Evolutionary conservation across 371 early-diverging fungal genomes (phyloP), one percentile per base, ranked within the genome.

Genomic region (Mucor circinelloides): DNA sequence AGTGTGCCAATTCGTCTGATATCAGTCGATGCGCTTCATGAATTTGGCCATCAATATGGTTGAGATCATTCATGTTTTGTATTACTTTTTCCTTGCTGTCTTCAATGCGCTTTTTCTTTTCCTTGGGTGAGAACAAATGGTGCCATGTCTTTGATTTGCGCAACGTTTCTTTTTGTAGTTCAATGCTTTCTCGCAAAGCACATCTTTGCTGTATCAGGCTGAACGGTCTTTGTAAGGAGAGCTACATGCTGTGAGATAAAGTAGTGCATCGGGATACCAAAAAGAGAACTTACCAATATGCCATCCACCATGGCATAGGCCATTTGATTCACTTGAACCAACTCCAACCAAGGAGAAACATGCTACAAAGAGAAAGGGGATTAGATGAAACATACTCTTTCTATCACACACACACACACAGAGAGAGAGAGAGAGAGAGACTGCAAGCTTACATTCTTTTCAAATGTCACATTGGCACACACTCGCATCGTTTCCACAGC

Each of bases 1-100:
- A 77, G 52, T 80, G 79, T 1, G 79, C 80, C 63, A 83, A 58
- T 65, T 83, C 83, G 64, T 83, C 83, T 8, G 81, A 79, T 31
- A 83, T 69, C 63, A 74, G 69, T 61, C 75, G 77, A 59, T 80
- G 83, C 27, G 79, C 77, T 69, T 79, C 71, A 48, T 69, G 62
- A 10, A 83, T 77, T 66, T 80, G 76, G 56, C 73, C 61, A 21
- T 75, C 77, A 5, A 69, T 63, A 27, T 74, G 72, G 59, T 76
- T 72, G 31, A 76, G 50, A 59, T 79, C 71, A 25, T 71, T 62
- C 58, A 78, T 74, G n/a, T 72, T 77, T 76, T 78, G 62, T n/a
- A 72, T 55, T 30, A 81, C 67, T 48, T 73, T 68, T 13, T 69
- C 68, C 58, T 82, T 77, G 17, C 71, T 67, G 25, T 66, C 56